Conservation (phyloP, 331 rosid species). For the Phaseolus coccineus region DNA sequence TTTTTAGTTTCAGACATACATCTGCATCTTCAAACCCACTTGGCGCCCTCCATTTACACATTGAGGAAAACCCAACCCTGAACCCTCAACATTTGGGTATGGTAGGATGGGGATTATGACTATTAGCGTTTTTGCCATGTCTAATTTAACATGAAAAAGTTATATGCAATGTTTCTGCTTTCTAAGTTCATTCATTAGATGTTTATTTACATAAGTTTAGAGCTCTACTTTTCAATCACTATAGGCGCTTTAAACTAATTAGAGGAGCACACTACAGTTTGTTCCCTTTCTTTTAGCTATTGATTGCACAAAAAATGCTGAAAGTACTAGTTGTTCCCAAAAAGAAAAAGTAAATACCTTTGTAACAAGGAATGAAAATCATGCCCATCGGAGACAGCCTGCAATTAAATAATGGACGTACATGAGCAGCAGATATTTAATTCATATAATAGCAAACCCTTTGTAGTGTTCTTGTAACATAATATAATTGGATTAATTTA, state of each 20-base stretch:
- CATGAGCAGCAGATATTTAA: slow-evolving; percentile 43
- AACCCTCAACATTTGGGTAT: background rate
- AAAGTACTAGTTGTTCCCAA: background rate
- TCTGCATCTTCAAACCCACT: background rate
- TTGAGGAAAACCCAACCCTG: background rate
- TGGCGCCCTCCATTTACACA: background rate
- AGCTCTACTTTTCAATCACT: slow-evolving; percentile 19
- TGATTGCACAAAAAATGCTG: slow-evolving; percentile 21
- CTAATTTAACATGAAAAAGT: background rate
- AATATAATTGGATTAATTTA: background rate
- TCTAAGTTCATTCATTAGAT: slow-evolving; percentile 8
- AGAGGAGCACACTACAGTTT: background rate
- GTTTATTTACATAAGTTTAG: background rate
- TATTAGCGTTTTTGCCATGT: background rate
- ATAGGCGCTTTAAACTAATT: slow-evolving; percentile 11
- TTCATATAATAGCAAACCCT: slow-evolving; percentile 15
- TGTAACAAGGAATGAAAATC: slow-evolving; percentile 96
- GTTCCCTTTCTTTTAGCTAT: slow-evolving; percentile 32
- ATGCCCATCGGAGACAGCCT: slow-evolving; percentile 95
- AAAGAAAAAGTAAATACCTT: slow-evolving; percentile 60
- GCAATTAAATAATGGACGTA: slow-evolving; percentile 47
- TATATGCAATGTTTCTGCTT: background rate
- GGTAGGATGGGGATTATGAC: background rate
- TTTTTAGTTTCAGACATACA: background rate
- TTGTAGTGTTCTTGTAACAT: slow-evolving; percentile 14